Evolutionary conservation across 176 grass and related monocot genomes (phyloP), one percentile per base, ranked within the genome.

Genomic region (Avena insularis): DNA sequence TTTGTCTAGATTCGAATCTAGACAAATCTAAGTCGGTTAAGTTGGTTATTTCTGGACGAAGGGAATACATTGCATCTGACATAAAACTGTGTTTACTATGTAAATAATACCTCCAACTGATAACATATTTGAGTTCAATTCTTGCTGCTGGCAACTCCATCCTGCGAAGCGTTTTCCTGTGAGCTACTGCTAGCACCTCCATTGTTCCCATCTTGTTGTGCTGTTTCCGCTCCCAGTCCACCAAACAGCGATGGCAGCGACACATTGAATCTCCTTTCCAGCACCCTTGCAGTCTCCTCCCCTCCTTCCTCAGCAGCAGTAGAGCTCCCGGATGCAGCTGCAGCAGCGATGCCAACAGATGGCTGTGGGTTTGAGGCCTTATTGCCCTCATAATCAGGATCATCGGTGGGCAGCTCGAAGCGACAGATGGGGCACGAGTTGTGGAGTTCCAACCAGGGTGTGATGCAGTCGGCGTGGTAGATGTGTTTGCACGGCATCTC

Each of bases 391-490:
- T 98, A 98, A 59, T 98, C 96, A 64, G 79, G 71, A 82, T 98
- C 96, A 27, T 98, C 96, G 4, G 96, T 98, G 48, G 90, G 96
- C 49, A 98, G 87, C 89, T 98, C 96, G 71, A 92, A 98, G 12
- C 96, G 96, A 53, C 93, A 98, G 40, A 98, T 91, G 21, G 96
- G 96, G 71, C 96, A 98, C 2, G 96, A 98, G 81, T 98, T 98
- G 86, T 98, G 96, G 57, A 94, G 90, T 80, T 98, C 96, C 36
- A 98, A 78, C 96, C 96, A 98, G 12, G 93, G 93, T 3, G 96
- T 36, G 71, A 98, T 98, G 81, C 96, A 98, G 10, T 86, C 87
- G 21, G 83, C 62, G 67, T 98, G 96, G 71, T 94, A 98, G 79
- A 98, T 94, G 76, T 98, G 96, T 54, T 94, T 92, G 87, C 96